Percentiles rank a stretch among this genome's conserved stretches.
These are phyloP conservation scores for Eucalyptus cloeziana DNA, from an alignment of 345 rosid genomes.

Conservation along the genomic window DNA sequence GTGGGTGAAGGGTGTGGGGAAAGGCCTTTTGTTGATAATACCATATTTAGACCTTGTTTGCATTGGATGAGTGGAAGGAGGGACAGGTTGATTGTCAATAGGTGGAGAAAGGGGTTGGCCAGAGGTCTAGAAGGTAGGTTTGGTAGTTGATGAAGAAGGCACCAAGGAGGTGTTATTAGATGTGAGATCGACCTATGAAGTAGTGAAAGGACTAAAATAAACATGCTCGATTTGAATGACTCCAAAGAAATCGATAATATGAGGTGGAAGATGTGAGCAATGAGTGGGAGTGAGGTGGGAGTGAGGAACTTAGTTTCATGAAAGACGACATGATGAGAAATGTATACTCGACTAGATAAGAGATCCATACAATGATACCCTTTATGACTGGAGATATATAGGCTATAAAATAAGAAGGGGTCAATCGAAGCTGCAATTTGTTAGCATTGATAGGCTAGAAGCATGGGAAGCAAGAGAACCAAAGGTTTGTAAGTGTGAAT, in stretches of 20 bases:
- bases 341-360: neutral
- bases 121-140: neutral
- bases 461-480: neutral
- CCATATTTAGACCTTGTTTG: neutral
- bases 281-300: neutral
- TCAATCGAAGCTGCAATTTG: neutral
- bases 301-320: neutral
- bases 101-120: neutral
- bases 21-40: neutral
- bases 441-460: neutral
- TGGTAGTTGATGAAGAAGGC: neutral
- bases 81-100: neutral
- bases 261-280: neutral
- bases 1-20: neutral
- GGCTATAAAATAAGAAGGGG: neutral
- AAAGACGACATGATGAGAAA: neutral
- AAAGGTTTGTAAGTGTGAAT: neutral
- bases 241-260: neutral
- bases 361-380: neutral
- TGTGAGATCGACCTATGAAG: neutral
- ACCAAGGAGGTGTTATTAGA: neutral
- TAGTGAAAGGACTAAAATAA: accelerated
- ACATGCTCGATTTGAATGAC: neutral
- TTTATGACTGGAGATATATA: neutral
- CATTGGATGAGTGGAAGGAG: neutral